Percentiles rank a stretch among this genome's conserved stretches.
These are phyloP conservation scores for Vitis hybrid DNA, from an alignment of 177 flowering plant species.

Conservation along the genomic window DNA sequence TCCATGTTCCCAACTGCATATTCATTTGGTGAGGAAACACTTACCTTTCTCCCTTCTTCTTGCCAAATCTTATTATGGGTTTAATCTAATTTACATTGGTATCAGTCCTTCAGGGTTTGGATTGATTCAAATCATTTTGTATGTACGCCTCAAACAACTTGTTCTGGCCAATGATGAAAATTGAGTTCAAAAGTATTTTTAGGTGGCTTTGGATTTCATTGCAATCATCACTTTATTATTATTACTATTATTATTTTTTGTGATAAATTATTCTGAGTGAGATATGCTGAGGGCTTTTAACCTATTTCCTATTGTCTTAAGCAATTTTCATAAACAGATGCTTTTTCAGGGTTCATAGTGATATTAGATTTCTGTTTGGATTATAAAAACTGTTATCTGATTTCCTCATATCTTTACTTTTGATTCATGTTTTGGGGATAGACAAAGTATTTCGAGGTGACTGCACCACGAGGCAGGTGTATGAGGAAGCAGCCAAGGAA, in stretches of 20 bases:
- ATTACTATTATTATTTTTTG: too few species aligned
- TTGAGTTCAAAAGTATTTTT: not conserved
- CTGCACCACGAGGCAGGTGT: slow-evolving; percentile 55
- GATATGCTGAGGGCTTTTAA: too few species aligned
- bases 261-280: too few species aligned
- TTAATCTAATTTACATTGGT: not conserved
- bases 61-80: not conserved
- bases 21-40: slow-evolving; percentile 64
- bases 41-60: not conserved
- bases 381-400: too few species aligned
- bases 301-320: too few species aligned
- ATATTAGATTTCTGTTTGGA: too few species aligned
- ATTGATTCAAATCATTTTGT: not conserved
- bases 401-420: too few species aligned
- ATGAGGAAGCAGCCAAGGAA: slow-evolving; percentile 57
- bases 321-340: too few species aligned
- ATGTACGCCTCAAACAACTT: too few species aligned
- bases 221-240: too few species aligned
- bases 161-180: too few species aligned
- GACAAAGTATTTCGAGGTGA: slow-evolving; percentile 65
- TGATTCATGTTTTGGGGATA: slow-evolving; percentile 15
- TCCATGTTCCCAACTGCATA: slow-evolving; percentile 82
- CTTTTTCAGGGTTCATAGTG: too few species aligned
- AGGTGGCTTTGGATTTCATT: not conserved
- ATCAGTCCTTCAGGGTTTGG: not conserved